Evolutionary conservation across 306 rosid species (phyloP).

Genomic region (Dryas drummondii): DNA sequence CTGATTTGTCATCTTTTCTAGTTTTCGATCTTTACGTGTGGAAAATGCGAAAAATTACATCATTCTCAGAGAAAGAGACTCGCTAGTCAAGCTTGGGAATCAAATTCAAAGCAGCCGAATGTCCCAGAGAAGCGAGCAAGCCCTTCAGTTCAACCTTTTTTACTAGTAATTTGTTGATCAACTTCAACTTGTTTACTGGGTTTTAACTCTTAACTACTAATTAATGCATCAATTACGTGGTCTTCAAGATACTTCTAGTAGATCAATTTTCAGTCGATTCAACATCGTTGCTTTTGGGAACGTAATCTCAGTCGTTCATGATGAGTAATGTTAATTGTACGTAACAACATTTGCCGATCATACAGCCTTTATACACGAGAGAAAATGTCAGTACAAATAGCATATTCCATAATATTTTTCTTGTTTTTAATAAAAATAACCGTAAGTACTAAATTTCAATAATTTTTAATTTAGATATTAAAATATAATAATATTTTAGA

Average conservation of each 20-base stretch:
- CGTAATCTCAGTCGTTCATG: too few relatives aligned
- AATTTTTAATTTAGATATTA: too few relatives aligned
- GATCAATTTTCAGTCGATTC: background rate
- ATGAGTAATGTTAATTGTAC: too few relatives aligned
- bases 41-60: background rate
- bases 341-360: too few relatives aligned
- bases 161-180: background rate
- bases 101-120: background rate
- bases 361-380: too few relatives aligned
- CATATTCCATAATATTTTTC: too few relatives aligned
- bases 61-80: background rate
- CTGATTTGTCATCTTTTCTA: background rate
- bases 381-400: too few relatives aligned
- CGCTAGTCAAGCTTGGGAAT: background rate
- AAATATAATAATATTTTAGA: too few relatives aligned
- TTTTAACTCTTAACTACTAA: background rate
- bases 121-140: background rate
- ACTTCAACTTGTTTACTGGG: background rate
- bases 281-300: too few relatives aligned
- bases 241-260: background rate
- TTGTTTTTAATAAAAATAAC: too few relatives aligned
- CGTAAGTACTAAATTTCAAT: too few relatives aligned
- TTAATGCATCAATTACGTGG: background rate
- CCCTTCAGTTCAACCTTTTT: background rate
- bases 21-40: background rate